Evolutionary conservation across 1,284 basidiomycete genomes (phyloP).

Genomic region (Boletus mariae): DNA sequence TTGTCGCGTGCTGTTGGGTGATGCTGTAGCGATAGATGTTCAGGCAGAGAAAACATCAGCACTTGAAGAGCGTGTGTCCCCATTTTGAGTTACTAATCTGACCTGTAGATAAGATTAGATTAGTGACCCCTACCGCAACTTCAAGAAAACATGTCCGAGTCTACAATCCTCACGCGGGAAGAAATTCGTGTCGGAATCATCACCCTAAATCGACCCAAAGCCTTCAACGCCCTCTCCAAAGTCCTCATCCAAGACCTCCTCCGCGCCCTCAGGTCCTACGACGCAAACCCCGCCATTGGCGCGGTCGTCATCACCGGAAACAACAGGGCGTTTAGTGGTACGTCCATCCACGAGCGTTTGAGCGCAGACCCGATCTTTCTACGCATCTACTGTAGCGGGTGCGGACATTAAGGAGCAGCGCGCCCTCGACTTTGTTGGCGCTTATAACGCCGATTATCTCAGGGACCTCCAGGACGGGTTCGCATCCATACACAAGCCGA

Average conservation of each 20-base stretch:
- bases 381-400: slow-evolving; percentile 26
- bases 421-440: slow-evolving; percentile 42
- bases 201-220: slow-evolving; percentile 59
- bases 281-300: slow-evolving; percentile 43
- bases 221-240: slow-evolving; percentile 59
- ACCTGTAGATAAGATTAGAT: too few relatives aligned
- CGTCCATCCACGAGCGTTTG: background rate
- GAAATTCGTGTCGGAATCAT: slow-evolving; percentile 28
- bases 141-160: slow-evolving; percentile 17
- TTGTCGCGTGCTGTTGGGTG: slow-evolving; percentile 49
- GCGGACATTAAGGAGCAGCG: slow-evolving; percentile 39
- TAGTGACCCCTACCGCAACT: too few relatives aligned
- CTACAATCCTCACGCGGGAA: slow-evolving; percentile 17
- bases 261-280: slow-evolving; percentile 41
- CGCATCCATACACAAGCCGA: slow-evolving; percentile 53
- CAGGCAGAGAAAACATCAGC: slow-evolving; percentile 14
- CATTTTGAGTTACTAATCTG: too few relatives aligned
- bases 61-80: too few relatives aligned
- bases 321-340: slow-evolving; percentile 56
- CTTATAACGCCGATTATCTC: slow-evolving; percentile 59
- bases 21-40: slow-evolving; percentile 34
- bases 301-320: slow-evolving; percentile 61
- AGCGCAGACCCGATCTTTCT: background rate
- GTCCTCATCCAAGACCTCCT: slow-evolving; percentile 47
- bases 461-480: slow-evolving; percentile 52